A percentile compares a stretch with the other conserved stretches of the same genome.
phyloP scores from a whole-genome alignment of 441 rosid genomes.

The Erodium trifolium region DNA sequence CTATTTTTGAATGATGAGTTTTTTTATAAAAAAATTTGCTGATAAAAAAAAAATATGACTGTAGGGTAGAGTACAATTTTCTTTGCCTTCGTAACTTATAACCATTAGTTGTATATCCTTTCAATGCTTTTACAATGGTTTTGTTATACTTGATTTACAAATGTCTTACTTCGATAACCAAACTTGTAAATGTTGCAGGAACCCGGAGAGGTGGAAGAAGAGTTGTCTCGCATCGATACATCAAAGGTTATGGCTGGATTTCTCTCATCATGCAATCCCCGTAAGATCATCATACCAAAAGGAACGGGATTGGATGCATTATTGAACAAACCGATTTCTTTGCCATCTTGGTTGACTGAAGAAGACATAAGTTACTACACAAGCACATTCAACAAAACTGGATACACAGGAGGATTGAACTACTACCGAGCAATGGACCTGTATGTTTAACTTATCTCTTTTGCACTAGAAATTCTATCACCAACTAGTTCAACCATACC shows the following conservation, averaged over 20 bases:
- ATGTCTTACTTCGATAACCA: too few relatives aligned
- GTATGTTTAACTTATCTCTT: slow-evolving; percentile 26
- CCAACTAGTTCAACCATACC: too few relatives aligned
- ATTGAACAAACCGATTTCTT: slow-evolving; percentile 24
- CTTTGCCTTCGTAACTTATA: background rate
- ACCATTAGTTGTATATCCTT: background rate
- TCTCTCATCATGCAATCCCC: slow-evolving; percentile 33
- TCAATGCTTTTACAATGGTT: slow-evolving; percentile 6
- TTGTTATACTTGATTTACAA: background rate
- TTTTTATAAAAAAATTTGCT: too few relatives aligned
- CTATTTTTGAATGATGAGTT: too few relatives aligned
- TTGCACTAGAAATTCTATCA: background rate
- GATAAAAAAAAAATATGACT: too few relatives aligned
- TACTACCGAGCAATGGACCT: slow-evolving; percentile 50
- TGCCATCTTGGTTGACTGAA: slow-evolving; percentile 53
- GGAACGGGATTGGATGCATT: slow-evolving; percentile 32
- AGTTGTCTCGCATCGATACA: slow-evolving; percentile 47
- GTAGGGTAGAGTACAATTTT: background rate
- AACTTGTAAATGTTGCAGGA: slow-evolving; percentile 21
- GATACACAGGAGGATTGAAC: slow-evolving; percentile 64
- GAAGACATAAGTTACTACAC: slow-evolving; percentile 44
- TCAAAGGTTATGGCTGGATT: slow-evolving; percentile 33
- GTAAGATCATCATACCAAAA: slow-evolving; percentile 45
- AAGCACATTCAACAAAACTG: slow-evolving; percentile 39
- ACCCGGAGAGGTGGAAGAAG: slow-evolving; percentile 52